phyloP scores from a whole-genome alignment of 2,329 filamentous ascomycete species.

The Paracoccidioides brasiliensis region DNA sequence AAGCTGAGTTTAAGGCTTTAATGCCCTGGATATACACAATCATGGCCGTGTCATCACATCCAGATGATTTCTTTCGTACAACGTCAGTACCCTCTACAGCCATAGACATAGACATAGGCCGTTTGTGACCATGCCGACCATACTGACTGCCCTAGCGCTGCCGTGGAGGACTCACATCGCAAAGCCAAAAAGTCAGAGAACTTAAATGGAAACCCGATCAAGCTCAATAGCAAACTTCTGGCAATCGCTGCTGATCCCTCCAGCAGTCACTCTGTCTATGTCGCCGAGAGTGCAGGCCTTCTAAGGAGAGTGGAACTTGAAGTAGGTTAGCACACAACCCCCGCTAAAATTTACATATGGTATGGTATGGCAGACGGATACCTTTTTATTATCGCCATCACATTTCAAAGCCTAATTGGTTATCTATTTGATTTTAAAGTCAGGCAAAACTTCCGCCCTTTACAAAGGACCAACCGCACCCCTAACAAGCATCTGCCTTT shows the following conservation, averaged over 20 bases:
- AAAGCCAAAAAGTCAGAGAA: slow-evolving; percentile 67
- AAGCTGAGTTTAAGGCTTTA: neutral
- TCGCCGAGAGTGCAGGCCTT: slow-evolving; percentile 77
- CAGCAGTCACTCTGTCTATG: slow-evolving; percentile 50
- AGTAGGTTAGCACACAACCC: slow-evolving; percentile 41
- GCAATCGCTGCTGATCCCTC: slow-evolving; percentile 57
- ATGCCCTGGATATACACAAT: neutral
- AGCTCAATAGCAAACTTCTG: slow-evolving; percentile 73
- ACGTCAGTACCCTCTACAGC: slow-evolving; percentile 45
- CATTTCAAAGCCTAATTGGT: slow-evolving; percentile 8
- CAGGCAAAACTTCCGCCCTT: slow-evolving; percentile 31
- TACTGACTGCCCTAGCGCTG: slow-evolving; percentile 30
- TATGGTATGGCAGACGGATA: slow-evolving; percentile 7
- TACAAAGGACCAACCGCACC: slow-evolving; percentile 70
- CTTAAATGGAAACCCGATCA: slow-evolving; percentile 67
- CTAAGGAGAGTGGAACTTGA: slow-evolving; percentile 62
- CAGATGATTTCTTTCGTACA: slow-evolving; percentile 83
- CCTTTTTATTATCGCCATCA: neutral
- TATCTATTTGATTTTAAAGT: slow-evolving; percentile 20
- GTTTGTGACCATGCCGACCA: slow-evolving; percentile 3
- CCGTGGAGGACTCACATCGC: slow-evolving; percentile 40
- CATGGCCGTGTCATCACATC: slow-evolving; percentile 58
- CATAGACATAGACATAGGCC: neutral
- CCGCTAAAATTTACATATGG: neutral
- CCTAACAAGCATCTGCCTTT: slow-evolving; percentile 61